Evolutionary conservation across 73 alveolate species (phyloP).

Genomic region (Paramecium tetraurelia): DNA sequence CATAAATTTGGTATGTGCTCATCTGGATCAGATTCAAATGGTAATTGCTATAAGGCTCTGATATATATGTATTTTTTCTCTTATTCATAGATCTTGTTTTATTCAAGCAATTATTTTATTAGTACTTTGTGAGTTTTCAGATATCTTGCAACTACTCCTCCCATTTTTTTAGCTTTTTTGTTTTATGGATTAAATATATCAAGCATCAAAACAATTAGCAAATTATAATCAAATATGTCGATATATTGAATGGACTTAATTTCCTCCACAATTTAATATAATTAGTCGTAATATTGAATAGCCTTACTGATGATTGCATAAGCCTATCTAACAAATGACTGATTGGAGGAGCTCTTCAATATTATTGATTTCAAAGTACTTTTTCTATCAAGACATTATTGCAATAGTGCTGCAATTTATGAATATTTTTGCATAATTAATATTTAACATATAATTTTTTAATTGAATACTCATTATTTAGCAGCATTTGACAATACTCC

Average conservation of each 20-base stretch:
- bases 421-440: slow-evolving; percentile 26
- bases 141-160: slow-evolving; percentile 18
- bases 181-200: slow-evolving; percentile 39
- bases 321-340: neutral
- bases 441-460: neutral
- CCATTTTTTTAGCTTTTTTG: slow-evolving; percentile 40
- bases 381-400: neutral
- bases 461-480: neutral
- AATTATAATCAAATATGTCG: neutral
- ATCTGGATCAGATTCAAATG: neutral
- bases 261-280: neutral
- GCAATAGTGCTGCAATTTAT: neutral
- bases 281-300: neutral
- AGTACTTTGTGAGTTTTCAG: neutral
- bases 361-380: slow-evolving; percentile 11
- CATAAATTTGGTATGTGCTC: slow-evolving; percentile 40
- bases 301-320: slow-evolving; percentile 33
- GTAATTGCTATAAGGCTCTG: neutral
- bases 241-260: neutral
- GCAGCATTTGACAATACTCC: slow-evolving; percentile 26
- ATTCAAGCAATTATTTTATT: neutral
- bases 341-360: neutral
- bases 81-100: neutral
- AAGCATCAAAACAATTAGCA: neutral
- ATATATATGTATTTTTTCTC: neutral